Percentiles rank a stretch among this genome's conserved stretches.
These are phyloP conservation scores for Orychophragmus violaceus DNA, from an alignment of 345 rosid genomes.

Conservation along the genomic window DNA sequence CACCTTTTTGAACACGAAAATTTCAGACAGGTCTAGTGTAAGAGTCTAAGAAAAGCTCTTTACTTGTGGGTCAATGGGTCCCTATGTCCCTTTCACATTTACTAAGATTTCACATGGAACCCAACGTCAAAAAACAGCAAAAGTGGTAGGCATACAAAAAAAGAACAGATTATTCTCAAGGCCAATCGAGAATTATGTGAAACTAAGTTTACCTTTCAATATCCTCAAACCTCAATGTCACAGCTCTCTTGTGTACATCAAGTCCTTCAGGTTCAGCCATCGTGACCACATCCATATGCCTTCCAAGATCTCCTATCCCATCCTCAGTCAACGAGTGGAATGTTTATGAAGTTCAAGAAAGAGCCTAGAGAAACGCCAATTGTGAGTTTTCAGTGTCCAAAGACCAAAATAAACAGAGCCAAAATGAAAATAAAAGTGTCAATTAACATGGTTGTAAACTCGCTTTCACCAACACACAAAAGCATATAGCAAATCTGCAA, in stretches of 20 bases:
- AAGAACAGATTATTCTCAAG: no score
- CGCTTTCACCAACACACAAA: no score
- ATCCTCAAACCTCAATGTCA: not conserved
- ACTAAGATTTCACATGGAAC: no score
- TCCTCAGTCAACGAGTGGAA: not conserved
- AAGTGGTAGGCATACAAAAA: no score
- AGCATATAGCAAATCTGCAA: no score
- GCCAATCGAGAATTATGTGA: not conserved
- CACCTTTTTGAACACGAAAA: not conserved
- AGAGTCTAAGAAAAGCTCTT: not conserved
- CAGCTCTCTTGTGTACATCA: not conserved
- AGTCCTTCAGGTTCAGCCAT: not conserved
- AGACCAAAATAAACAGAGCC: not conserved
- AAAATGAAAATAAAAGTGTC: no score
- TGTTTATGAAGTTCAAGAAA: not conserved
- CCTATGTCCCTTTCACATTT: no score
- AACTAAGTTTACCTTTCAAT: not conserved
- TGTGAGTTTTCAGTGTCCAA: not conserved
- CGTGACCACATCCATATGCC: not conserved
- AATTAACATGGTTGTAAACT: no score
- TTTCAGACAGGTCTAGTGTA: not conserved
- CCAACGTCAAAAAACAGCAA: no score
- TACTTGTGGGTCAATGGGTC: no score
- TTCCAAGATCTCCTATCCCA: not conserved
- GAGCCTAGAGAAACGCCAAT: not conserved